Conservation (phyloP, 2,329 filamentous ascomycete genomes). For the Fusarium brachygibbosum region DNA sequence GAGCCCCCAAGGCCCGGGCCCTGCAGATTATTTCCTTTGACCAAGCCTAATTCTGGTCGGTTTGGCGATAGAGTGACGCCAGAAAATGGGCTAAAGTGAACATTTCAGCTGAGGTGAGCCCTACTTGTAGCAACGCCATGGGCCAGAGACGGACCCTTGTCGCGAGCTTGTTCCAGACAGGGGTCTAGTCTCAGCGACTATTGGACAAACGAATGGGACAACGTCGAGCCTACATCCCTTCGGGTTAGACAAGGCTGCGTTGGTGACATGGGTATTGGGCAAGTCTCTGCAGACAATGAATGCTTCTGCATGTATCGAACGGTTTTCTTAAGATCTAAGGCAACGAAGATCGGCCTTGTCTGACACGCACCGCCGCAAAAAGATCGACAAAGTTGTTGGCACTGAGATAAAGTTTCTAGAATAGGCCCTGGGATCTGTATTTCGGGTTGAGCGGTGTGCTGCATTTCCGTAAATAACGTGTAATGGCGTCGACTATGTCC, state of each 20-base stretch:
- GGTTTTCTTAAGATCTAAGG: conserved; percentile 33
- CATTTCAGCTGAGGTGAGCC: conserved; percentile 58
- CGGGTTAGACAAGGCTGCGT: conserved; percentile 34
- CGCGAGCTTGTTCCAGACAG: conserved; percentile 50
- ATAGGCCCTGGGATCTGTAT: conserved; percentile 9
- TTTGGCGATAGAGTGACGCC: conserved; percentile 48
- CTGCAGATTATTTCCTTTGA: conserved; percentile 39
- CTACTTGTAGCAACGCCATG: conserved; percentile 49
- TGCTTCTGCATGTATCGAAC: conserved; percentile 37
- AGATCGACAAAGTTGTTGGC: conserved; percentile 30
- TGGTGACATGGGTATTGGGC: conserved; percentile 20
- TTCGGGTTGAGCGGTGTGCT: conserved; percentile 35
- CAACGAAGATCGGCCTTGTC: conserved; percentile 23
- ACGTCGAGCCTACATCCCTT: conserved; percentile 33
- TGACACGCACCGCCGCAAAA: conserved; percentile 22
- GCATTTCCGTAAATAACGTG: conserved; percentile 14
- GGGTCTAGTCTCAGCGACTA: conserved; percentile 39
- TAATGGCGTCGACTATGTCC: conserved; percentile 31
- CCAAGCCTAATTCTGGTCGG: conserved; percentile 38
- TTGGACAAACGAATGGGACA: conserved; percentile 46
- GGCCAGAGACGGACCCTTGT: conserved; percentile 45
- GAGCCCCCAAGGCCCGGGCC: conserved; percentile 25
- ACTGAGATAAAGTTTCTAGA: conserved; percentile 27
- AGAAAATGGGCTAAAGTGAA: conserved; percentile 47
- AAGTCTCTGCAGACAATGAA: conserved; percentile 34